These are phyloP conservation scores for Mrakia hoshinonis DNA, from an alignment of 768 basidiomycete genomes.

Conservation along the genomic window DNA sequence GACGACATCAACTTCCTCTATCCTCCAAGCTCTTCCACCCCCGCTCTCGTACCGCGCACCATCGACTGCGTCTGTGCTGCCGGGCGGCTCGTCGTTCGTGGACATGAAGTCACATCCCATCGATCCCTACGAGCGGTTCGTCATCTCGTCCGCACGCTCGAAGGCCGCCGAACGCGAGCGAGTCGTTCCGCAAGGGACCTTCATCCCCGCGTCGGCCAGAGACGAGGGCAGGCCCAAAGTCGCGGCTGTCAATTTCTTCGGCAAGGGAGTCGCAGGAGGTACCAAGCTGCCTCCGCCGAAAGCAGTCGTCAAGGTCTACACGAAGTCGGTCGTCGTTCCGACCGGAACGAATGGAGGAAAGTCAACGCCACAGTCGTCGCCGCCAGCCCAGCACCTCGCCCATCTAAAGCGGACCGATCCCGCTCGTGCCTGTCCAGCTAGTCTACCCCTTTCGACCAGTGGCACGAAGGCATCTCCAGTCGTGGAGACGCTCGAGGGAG, in stretches of 20 bases:
- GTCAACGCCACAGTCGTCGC: neutral
- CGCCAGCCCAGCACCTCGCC: neutral
- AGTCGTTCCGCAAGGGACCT: neutral
- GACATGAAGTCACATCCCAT: neutral
- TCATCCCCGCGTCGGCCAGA: neutral
- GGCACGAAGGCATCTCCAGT: too few species aligned
- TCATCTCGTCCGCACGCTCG: neutral
- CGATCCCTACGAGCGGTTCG: neutral
- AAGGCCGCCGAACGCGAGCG: neutral
- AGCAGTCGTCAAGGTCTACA: neutral
- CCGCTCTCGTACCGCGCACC: slow-evolving; percentile 10
- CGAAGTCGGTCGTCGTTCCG: neutral
- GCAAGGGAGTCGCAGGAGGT: neutral
- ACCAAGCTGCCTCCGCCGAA: neutral
- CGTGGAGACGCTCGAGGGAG: neutral
- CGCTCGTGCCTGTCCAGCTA: too few species aligned
- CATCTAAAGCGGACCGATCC: too few species aligned
- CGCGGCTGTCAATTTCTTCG: slow-evolving; percentile 3
- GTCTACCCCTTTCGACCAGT: too few species aligned
- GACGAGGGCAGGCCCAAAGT: neutral
- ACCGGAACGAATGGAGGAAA: neutral
- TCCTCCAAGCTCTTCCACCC: slow-evolving; percentile 1
- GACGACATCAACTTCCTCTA: neutral
- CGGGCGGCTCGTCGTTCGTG: neutral
- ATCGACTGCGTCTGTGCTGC: neutral